These are phyloP conservation scores for Quercus rubra DNA, from an alignment of 306 rosid genomes.

Conservation along the genomic window DNA sequence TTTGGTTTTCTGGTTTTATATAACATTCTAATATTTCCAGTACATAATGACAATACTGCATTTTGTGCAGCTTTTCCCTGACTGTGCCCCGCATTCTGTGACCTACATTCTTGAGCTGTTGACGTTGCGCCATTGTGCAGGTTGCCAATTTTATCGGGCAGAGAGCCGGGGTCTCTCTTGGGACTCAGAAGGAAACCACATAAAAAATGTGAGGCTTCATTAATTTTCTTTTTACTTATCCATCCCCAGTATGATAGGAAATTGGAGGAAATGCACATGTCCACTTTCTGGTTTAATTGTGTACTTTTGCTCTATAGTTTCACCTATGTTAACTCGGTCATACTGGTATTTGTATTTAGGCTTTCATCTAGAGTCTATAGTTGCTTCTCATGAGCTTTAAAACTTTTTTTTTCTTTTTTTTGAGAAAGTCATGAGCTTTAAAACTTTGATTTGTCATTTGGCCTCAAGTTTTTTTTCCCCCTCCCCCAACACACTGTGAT, in stretches of 20 bases:
- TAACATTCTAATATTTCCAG: neutral
- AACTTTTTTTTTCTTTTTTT: neutral
- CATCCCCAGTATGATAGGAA: constrained; percentile 9
- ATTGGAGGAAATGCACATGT: neutral
- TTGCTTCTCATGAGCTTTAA: neutral
- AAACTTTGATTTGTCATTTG: neutral
- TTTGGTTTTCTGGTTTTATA: neutral
- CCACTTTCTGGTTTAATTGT: constrained; percentile 12
- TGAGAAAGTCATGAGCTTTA: neutral
- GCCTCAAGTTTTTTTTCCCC: neutral
- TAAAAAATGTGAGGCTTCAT: constrained; percentile 55
- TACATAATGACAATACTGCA: constrained; percentile 1
- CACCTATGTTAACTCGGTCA: neutral
- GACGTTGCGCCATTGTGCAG: constrained; percentile 79
- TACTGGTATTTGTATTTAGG: neutral
- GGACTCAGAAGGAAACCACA: constrained; percentile 90
- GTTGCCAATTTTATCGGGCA: constrained; percentile 90
- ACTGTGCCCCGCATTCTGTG: constrained; percentile 87
- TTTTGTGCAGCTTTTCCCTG: constrained; percentile 83
- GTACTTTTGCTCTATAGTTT: constrained; percentile 3
- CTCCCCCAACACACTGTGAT: neutral
- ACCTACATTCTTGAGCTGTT: constrained; percentile 72
- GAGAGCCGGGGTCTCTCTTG: constrained; percentile 75
- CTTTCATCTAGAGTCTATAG: neutral
- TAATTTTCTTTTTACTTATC: neutral